Evolutionary conservation across 2,329 filamentous ascomycete genomes (phyloP).

Genomic region (Ophiostoma quercus): DNA sequence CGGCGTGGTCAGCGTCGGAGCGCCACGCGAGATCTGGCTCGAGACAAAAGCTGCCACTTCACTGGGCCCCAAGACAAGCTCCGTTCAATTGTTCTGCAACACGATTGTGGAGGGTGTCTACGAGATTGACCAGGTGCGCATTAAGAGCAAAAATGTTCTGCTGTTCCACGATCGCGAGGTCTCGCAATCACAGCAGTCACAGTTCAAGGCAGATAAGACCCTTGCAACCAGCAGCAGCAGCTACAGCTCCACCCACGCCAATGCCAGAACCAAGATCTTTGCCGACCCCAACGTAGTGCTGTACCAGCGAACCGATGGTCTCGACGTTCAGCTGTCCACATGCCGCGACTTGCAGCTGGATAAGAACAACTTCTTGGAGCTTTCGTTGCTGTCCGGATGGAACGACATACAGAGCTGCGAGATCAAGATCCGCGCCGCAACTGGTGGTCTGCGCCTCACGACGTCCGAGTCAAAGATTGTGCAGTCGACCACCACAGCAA

Average conservation of each 20-base stretch:
- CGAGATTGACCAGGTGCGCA: conserved; percentile 64
- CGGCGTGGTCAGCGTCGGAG: conserved; percentile 42
- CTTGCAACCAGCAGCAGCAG: neutral
- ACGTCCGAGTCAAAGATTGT: conserved; percentile 54
- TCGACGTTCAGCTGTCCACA: conserved; percentile 62
- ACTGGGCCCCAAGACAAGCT: conserved; percentile 52
- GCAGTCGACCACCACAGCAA: conserved; percentile 27
- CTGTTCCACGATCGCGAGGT: conserved; percentile 59
- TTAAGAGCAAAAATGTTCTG: conserved; percentile 58
- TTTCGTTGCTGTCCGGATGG: conserved; percentile 68
- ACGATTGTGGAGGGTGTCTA: conserved; percentile 67
- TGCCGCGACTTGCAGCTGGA: conserved; percentile 73
- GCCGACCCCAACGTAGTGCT: conserved; percentile 60
- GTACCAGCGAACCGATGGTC: conserved; percentile 63
- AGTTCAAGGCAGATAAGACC: neutral
- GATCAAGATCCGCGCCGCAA: conserved; percentile 58
- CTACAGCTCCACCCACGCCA: neutral
- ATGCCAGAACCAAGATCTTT: conserved; percentile 38
- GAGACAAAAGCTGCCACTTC: conserved; percentile 36
- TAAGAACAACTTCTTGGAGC: conserved; percentile 68
- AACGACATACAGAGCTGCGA: conserved; percentile 60
- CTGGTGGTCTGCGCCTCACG: conserved; percentile 59
- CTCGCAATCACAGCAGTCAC: neutral
- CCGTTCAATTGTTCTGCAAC: conserved; percentile 47
- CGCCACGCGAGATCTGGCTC: conserved; percentile 52